Percentiles rank a stretch among this genome's conserved stretches.
These are phyloP conservation scores for Phytophthora megakarya DNA, from an alignment of 352 stramenopile genomes.

Conservation along the genomic window DNA sequence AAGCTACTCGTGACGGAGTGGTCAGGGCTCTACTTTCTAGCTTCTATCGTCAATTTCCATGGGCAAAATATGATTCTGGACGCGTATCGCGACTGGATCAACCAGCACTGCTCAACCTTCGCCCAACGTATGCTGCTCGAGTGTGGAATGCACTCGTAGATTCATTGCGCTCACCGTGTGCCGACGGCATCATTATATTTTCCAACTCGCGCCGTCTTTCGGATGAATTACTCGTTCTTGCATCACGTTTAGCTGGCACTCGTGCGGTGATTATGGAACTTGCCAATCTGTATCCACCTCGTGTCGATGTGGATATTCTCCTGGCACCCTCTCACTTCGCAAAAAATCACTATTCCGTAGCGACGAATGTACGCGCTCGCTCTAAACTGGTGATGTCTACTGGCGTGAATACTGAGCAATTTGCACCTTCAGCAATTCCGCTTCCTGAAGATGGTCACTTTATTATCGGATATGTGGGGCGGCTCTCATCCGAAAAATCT, in stretches of 20 bases:
- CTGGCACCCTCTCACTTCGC: conserved; percentile 63
- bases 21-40: conserved; percentile 16
- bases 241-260: conserved; percentile 40
- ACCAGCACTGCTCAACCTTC: conserved; percentile 20
- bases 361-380: conserved; percentile 23
- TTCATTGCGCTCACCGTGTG: conserved; percentile 36
- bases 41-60: conserved; percentile 35
- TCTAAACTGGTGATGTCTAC: conserved; percentile 46
- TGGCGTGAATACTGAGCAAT: conserved; percentile 45
- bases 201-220: conserved; percentile 43
- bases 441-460: conserved; percentile 22
- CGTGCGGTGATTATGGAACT: conserved; percentile 57
- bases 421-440: conserved; percentile 28
- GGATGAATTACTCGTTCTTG: conserved; percentile 43
- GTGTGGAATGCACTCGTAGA: conserved; percentile 37
- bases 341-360: conserved; percentile 47
- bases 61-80: conserved; percentile 14
- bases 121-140: conserved; percentile 29
- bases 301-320: conserved; percentile 48
- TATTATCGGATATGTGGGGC: conserved; percentile 54
- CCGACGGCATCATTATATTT: conserved; percentile 49
- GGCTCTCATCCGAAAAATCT: conserved; percentile 56
- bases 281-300: conserved; percentile 47
- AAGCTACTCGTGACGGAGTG: conserved; percentile 10
- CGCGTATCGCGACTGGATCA: conserved; percentile 21